Percentiles rank a stretch among this genome's conserved stretches.
These are phyloP conservation scores for Coniferiporia sulphurascens DNA, from an alignment of 1,284 basidiomycete genomes.

Conservation along the genomic window DNA sequence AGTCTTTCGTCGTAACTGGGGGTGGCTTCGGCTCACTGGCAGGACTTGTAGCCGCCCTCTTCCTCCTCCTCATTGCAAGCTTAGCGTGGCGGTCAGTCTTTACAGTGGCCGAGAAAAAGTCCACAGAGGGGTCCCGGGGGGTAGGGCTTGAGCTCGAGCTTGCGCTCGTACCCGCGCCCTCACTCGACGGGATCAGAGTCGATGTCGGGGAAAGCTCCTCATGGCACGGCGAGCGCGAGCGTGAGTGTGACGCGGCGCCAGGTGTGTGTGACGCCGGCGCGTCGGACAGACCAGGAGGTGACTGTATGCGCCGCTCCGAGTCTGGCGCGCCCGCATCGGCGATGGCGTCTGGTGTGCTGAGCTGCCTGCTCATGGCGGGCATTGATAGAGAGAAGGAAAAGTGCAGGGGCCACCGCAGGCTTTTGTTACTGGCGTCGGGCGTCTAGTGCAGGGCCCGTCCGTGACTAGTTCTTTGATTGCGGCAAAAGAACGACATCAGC, in stretches of 20 bases:
- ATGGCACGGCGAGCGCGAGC: not conserved
- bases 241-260: not conserved
- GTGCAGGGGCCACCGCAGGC: no score
- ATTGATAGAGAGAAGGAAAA: not conserved
- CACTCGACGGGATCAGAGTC: no score
- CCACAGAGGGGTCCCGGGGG: not conserved
- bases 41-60: not conserved
- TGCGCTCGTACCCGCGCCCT: no score
- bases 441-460: not conserved
- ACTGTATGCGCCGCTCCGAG: not conserved
- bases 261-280: not conserved
- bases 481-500: not conserved
- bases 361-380: not conserved
- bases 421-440: not conserved
- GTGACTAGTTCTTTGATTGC: not conserved
- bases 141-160: not conserved
- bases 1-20: constrained; percentile 42
- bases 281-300: not conserved
- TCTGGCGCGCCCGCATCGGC: not conserved
- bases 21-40: not conserved
- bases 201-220: no score
- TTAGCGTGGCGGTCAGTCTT: not conserved
- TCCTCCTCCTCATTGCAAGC: not conserved
- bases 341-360: not conserved
- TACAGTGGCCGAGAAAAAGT: no score